Base-by-base conservation (phyloP, 768 basidiomycete genomes). In the Hericium rajendrae region DNA sequence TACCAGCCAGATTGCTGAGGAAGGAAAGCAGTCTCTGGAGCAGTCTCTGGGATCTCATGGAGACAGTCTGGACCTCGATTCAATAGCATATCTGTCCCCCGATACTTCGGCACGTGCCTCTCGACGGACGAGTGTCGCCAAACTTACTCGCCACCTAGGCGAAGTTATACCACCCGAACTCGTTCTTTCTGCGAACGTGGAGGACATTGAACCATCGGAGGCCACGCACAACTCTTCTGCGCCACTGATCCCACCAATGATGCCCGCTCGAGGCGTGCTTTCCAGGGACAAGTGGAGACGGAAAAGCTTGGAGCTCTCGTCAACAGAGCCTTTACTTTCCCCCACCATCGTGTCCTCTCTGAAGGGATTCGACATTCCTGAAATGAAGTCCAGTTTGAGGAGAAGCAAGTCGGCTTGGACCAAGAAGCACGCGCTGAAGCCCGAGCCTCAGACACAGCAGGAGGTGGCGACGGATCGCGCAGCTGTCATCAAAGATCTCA, bases 131-230 rank as follows among this genome's bases (percentile, higher is more conserved):
- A 46, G 71, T 41, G 64, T 70, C 40, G 71, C 68, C 16, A 75
- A 74, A 63, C 64, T 75, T 54, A 66, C 70, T 8, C 71, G 71
- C 16, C 66, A 70, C 59, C 65, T 74, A 6, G 73, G 74, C 49
- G 71, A 74, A 59, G 66, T 71, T 52, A 69, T 75, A 48, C 72
- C 76, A 13, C 64, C 68, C 4, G 74, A 72, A 43, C 63, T 76
- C 53, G 56, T 71, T 26, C 58, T 46, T 46, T 2, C 15, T 9
- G n/a, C 43, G 6, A n/a, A 46, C 18, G 13, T 43, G 15, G 41
- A 43, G 6, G 43, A 46, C 6, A 16, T n/a, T 11, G 15, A n/a
- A 20, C n/a, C n/a, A 20, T 46, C 43, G 6, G 43, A 46, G n/a
- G 20, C n/a, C 43, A 46, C 43, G 16, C 43, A 46, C 20, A 46